Percentiles rank a stretch among this genome's conserved stretches.
These are phyloP conservation scores for Chrysanthemum seticuspe DNA, from an alignment of 129 eudicot species.

Conservation along the genomic window DNA sequence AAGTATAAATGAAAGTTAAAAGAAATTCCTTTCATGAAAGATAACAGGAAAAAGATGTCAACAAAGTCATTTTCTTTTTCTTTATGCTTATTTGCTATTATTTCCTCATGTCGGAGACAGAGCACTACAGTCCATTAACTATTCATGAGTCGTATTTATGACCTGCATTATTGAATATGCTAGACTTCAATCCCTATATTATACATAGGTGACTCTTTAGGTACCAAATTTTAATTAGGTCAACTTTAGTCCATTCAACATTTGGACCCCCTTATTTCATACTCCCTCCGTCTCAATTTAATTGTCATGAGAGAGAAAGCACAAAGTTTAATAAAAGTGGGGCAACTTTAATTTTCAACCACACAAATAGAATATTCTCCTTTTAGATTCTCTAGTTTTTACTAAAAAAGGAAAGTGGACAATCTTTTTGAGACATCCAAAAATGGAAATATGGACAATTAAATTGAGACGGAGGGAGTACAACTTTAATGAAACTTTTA, in stretches of 20 bases:
- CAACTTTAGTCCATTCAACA: neutral
- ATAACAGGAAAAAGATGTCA: constrained; percentile 21
- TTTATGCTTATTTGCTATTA: constrained; percentile 11
- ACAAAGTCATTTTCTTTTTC: constrained; percentile 26
- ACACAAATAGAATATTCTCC: too few species aligned
- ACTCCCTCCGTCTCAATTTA: neutral
- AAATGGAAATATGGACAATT: too few species aligned
- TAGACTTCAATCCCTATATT: neutral
- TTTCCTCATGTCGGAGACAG: constrained; percentile 18
- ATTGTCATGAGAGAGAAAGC: too few species aligned
- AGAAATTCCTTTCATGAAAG: constrained; percentile 4
- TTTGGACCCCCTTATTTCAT: neutral
- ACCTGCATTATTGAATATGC: neutral
- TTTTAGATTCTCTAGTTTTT: too few species aligned
- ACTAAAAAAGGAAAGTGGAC: too few species aligned
- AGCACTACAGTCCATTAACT: constrained; percentile 16
- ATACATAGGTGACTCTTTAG: neutral
- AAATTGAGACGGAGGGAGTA: too few species aligned
- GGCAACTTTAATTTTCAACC: too few species aligned
- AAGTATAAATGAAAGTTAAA: constrained; percentile 1
- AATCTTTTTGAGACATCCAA: too few species aligned
- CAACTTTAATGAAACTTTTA: too few species aligned
- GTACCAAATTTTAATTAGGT: constrained; percentile 10
- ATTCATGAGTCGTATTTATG: constrained; percentile 6
- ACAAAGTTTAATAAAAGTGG: too few species aligned